A percentile compares a stretch with the other conserved stretches of the same genome.
These are phyloP conservation scores for Penicillium arizonense DNA, from an alignment of 495 filamentous ascomycete species.

Conservation along the genomic window DNA sequence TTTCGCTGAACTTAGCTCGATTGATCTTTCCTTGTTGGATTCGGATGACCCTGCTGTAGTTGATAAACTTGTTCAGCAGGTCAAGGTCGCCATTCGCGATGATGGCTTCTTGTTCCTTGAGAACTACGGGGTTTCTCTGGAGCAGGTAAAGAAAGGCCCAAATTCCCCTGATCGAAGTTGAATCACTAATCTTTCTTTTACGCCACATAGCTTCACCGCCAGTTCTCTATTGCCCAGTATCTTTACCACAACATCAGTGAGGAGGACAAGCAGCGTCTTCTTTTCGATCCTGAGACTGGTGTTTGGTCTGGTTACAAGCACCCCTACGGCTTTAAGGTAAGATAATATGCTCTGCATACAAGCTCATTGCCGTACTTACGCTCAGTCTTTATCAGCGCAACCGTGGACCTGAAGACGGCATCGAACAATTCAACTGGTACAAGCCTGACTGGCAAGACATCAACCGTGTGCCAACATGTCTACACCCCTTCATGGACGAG, in stretches of 20 bases:
- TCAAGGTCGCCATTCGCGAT: constrained; percentile 40
- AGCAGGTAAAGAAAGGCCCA: constrained; percentile 29
- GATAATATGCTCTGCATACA: not conserved
- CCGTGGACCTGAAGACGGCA: constrained; percentile 36
- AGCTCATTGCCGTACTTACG: not conserved
- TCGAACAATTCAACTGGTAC: constrained; percentile 52
- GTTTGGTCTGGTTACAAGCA: constrained; percentile 42
- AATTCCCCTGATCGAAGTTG: not conserved
- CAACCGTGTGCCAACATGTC: constrained; percentile 33
- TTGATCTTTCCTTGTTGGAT: constrained; percentile 38
- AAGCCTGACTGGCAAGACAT: constrained; percentile 34
- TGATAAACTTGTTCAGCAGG: constrained; percentile 33
- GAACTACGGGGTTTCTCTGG: constrained; percentile 47
- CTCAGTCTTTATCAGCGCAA: constrained; percentile 24
- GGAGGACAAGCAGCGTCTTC: constrained; percentile 42
- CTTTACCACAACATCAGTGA: constrained; percentile 44
- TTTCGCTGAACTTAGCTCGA: constrained; percentile 38
- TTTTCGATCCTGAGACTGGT: constrained; percentile 38
- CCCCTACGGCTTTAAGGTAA: constrained; percentile 40
- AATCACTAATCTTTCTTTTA: not conserved
- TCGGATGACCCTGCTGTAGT: constrained; percentile 37
- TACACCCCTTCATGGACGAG: constrained; percentile 47
- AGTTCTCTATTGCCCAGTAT: constrained; percentile 45
- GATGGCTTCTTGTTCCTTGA: constrained; percentile 48
- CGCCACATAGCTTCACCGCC: constrained; percentile 36